Evolutionary conservation across 768 basidiomycete species (phyloP).

Genomic region (Suillus alpinus): DNA sequence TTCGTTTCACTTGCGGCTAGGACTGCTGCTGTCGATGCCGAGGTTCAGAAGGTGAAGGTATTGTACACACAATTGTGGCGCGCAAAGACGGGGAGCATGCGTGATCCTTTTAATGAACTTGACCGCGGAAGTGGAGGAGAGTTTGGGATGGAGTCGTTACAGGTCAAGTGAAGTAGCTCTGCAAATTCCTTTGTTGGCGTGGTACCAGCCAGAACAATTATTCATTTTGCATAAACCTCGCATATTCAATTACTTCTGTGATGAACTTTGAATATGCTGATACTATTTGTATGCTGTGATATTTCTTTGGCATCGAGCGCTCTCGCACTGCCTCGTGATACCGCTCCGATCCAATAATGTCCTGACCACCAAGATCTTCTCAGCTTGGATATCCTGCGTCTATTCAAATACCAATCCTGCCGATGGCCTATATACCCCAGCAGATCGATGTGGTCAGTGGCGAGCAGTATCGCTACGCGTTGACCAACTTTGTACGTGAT

Average conservation of each 20-base stretch:
- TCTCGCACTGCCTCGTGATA: background rate
- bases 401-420: background rate
- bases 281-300: background rate
- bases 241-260: background rate
- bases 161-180: constrained; percentile 13
- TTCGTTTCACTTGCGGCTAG: constrained; percentile 77
- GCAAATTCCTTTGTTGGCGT: background rate
- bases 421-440: constrained; percentile 19
- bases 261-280: background rate
- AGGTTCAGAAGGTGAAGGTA: constrained; percentile 73
- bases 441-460: constrained; percentile 37
- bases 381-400: background rate
- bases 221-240: background rate
- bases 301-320: background rate
- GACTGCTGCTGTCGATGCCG: constrained; percentile 69
- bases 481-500: constrained; percentile 72
- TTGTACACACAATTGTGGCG: constrained; percentile 80
- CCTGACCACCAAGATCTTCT: background rate
- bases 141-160: constrained; percentile 40
- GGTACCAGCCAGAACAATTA: background rate
- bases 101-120: constrained; percentile 73
- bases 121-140: constrained; percentile 40
- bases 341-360: background rate
- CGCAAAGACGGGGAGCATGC: constrained; percentile 73
- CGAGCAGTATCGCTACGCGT: constrained; percentile 79